phyloP scores from a whole-genome alignment of 2,329 filamentous ascomycete species.

The Calonectria fujianensis region DNA sequence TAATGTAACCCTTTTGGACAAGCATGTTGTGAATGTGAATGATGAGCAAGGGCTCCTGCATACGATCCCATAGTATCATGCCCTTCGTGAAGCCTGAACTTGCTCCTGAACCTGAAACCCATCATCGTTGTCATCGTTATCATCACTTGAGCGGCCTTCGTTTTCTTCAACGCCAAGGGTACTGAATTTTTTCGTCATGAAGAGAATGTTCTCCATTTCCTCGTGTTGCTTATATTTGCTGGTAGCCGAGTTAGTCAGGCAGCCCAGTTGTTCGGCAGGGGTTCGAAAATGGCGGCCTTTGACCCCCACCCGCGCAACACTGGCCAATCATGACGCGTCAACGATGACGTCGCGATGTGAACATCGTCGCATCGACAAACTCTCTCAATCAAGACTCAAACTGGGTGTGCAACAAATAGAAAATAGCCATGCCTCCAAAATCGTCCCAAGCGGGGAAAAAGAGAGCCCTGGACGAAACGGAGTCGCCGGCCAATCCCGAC shows the following conservation, averaged over 20 bases:
- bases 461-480: background rate
- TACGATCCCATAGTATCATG: constrained; percentile 58
- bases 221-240: no score
- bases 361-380: background rate
- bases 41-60: constrained; percentile 62
- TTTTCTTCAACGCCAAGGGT: no score
- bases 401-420: background rate
- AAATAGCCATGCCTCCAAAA: background rate
- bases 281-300: no score
- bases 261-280: no score
- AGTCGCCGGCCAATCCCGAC: background rate
- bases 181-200: no score
- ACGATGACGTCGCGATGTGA: background rate
- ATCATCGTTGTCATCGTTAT: no score
- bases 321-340: background rate
- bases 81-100: no score
- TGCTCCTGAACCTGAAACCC: no score
- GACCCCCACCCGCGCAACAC: background rate
- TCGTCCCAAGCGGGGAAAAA: background rate
- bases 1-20: constrained; percentile 63
- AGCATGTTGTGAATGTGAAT: constrained; percentile 71
- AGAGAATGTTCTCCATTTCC: no score
- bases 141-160: no score
- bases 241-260: background rate
- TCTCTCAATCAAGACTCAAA: background rate